phyloP scores from a whole-genome alignment of 2,329 filamentous ascomycete species.

The Rutstroemia sp. region DNA sequence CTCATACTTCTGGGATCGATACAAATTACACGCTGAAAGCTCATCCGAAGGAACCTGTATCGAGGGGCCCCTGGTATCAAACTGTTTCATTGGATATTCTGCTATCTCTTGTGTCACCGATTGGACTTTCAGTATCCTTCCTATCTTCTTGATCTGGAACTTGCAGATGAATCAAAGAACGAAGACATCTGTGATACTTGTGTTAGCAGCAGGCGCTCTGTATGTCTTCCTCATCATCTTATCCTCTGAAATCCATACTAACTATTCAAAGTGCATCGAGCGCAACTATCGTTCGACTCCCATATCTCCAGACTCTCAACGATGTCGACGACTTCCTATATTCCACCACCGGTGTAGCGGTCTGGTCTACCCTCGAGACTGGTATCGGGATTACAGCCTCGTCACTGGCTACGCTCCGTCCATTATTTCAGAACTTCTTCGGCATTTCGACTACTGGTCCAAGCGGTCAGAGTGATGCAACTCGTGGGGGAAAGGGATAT shows the following conservation, averaged over 20 bases:
- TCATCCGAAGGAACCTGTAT: slow-evolving; percentile 29
- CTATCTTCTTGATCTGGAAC: slow-evolving; percentile 35
- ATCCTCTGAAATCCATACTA: neutral
- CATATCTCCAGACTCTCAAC: slow-evolving; percentile 33
- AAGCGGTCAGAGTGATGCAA: no score
- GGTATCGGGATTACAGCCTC: slow-evolving; percentile 35
- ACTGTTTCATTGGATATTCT: slow-evolving; percentile 32
- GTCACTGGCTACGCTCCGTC: slow-evolving; percentile 34
- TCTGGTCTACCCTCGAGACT: slow-evolving; percentile 37
- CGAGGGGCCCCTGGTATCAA: slow-evolving; percentile 26
- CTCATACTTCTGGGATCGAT: slow-evolving; percentile 33
- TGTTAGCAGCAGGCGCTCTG: slow-evolving; percentile 31
- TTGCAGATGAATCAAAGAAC: slow-evolving; percentile 34
- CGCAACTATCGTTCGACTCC: slow-evolving; percentile 36
- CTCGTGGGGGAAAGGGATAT: no score
- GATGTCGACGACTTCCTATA: slow-evolving; percentile 33
- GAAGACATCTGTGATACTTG: slow-evolving; percentile 30
- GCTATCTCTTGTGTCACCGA: slow-evolving; percentile 34
- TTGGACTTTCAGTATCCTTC: slow-evolving; percentile 35
- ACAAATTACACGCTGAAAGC: slow-evolving; percentile 17
- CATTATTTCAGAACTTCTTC: slow-evolving; percentile 17
- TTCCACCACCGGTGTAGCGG: slow-evolving; percentile 34
- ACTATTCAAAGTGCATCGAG: slow-evolving; percentile 28
- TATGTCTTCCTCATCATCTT: slow-evolving; percentile 19
- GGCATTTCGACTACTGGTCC: no score